Evolutionary conservation across 2,329 filamentous ascomycete species (phyloP), one percentile per base, ranked within the genome.

Genomic region (Alternaria incomplexa): DNA sequence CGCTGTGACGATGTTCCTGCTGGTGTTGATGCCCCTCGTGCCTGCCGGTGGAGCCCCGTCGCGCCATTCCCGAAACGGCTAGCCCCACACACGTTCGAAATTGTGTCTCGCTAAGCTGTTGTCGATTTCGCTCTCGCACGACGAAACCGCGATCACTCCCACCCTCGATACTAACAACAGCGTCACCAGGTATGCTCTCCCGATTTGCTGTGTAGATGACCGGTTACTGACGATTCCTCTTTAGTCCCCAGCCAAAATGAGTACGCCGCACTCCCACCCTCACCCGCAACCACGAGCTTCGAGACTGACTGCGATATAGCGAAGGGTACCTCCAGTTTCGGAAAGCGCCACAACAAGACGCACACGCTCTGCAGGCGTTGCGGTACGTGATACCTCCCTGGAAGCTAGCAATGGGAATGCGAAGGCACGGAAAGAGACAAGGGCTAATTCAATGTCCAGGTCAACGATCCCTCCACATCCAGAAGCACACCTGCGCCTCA

Each of bases 281-380:
- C 69, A 58, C 72, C 71, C 72, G 72, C 66, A 63, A 64, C 56
- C 56, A 61, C 63, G 70, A 72, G 64, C 61, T 70, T 54, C 68
- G 68, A 78, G 66, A 84, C 83, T 86, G 78, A 86, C 82, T 76
- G 65, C 71, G 73, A 75, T 71, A 85, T 79, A 90, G 88, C 88
- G 81, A 90, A 90, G 88, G 88, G 88, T 87, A 90, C 88, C 80
- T 88, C 87, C 81, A 89, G 86, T 83, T 90, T 90, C 82, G 88
- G 88, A 81, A 90, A 90, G 85, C 90, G 93, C 90, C 93, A 96
- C 89, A 97, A 95, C 90, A 97, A 97, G 91, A 93, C 93, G 88
- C 94, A 97, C 90, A 93, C 91, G 84, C 87, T 97, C 85, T 97
- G 94, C 92, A 91, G 94, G 89, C 94, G 94, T 87, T 97, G 93